These are phyloP conservation scores for Lasiodiplodia sp. DNA, from an alignment of 2,329 filamentous ascomycete genomes.

Conservation along the genomic window DNA sequence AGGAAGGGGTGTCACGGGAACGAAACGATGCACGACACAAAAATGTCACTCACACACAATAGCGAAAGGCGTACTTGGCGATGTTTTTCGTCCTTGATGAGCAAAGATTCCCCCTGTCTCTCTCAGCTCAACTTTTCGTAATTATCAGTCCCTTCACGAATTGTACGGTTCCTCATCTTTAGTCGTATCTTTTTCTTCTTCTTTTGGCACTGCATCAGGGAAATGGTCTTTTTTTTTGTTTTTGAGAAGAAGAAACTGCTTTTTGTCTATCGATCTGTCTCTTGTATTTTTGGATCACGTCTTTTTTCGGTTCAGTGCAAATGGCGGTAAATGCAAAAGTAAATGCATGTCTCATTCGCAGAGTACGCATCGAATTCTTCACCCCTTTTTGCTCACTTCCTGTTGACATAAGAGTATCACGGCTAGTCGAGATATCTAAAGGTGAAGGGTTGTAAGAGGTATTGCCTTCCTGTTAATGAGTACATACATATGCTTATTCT, in stretches of 20 bases:
- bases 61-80: conserved; percentile 25
- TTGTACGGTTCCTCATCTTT: not conserved
- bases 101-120: conserved; percentile 10
- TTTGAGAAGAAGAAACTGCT: not conserved
- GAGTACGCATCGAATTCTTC: too few relatives aligned
- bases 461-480: too few relatives aligned
- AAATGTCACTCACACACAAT: conserved; percentile 2
- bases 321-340: not conserved
- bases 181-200: not conserved
- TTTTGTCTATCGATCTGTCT: not conserved
- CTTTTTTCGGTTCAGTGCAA: not conserved
- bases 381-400: too few relatives aligned
- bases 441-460: too few relatives aligned
- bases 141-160: not conserved
- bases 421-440: too few relatives aligned
- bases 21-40: conserved; percentile 4
- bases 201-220: not conserved
- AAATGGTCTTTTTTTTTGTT: not conserved
- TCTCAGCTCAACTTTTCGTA: conserved; percentile 8
- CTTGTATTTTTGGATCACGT: not conserved
- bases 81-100: conserved; percentile 12
- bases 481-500: too few relatives aligned
- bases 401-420: too few relatives aligned
- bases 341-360: too few relatives aligned
- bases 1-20: not conserved